Evolutionary conservation across 2,329 filamentous ascomycete species (phyloP).

Genomic region (Fusarium secorum): DNA sequence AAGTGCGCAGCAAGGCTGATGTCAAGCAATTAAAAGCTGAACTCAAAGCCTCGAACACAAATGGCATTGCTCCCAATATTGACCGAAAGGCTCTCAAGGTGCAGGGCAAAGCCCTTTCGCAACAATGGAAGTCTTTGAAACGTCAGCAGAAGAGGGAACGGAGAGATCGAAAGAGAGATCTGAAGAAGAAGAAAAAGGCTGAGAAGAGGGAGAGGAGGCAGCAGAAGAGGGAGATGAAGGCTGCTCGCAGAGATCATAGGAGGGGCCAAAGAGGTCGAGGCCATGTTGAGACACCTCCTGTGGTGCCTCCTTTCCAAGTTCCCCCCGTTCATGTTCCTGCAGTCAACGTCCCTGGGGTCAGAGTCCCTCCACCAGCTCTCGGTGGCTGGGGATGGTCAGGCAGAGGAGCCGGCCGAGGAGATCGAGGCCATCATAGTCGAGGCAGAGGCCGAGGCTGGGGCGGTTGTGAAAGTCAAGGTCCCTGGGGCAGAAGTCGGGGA

Average conservation of each 20-base stretch:
- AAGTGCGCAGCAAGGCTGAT: constrained; percentile 56
- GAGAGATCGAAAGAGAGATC: constrained; percentile 45
- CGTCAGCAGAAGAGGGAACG: constrained; percentile 43
- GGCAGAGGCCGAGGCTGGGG: constrained; percentile 10
- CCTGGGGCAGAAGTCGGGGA: constrained; percentile 10
- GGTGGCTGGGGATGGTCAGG: constrained; percentile 10
- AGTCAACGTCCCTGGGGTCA: background rate
- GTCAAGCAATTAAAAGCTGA: constrained; percentile 53
- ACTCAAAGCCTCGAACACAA: constrained; percentile 51
- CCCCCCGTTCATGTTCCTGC: constrained; percentile 2
- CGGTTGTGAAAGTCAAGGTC: constrained; percentile 14
- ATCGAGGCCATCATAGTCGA: background rate
- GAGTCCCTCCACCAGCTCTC: background rate
- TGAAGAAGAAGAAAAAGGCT: constrained; percentile 41
- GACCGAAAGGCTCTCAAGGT: constrained; percentile 50
- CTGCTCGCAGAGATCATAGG: constrained; percentile 43
- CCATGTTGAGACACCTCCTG: constrained; percentile 9
- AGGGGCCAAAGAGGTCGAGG: constrained; percentile 25
- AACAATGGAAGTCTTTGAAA: constrained; percentile 51
- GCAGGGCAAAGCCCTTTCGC: constrained; percentile 55
- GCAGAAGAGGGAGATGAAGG: constrained; percentile 43
- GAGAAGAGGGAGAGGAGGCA: constrained; percentile 47
- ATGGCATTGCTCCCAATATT: background rate
- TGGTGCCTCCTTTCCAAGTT: background rate
- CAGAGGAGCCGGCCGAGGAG: constrained; percentile 18